A percentile compares a stretch with the other conserved stretches of the same genome.
Conservation (phyloP, 2,329 filamentous ascomycete species). For the Thelonectria blattea region DNA sequence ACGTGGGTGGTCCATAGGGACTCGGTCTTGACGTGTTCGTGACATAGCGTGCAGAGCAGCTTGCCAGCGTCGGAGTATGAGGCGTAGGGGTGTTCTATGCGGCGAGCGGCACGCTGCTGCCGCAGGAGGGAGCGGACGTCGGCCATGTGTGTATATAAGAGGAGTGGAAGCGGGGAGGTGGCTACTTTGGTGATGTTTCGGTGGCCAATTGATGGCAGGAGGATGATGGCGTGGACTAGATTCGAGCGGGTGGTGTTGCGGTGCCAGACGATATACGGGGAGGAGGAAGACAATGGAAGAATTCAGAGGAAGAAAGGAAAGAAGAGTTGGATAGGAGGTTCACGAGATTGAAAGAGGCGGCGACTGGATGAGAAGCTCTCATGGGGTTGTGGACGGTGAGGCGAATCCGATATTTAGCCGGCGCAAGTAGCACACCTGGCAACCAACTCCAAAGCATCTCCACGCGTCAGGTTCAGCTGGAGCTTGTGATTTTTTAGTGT, state of each 20-base stretch:
- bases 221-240: neutral
- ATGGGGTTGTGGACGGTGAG: conserved; percentile 1
- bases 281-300: neutral
- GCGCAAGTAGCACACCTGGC: conserved; percentile 29
- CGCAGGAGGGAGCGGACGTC: conserved; percentile 82
- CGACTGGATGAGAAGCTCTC: conserved; percentile 1
- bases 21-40: conserved; percentile 68
- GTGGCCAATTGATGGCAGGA: conserved; percentile 20
- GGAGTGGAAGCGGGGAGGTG: conserved; percentile 10
- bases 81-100: conserved; percentile 73
- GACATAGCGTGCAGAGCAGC: conserved; percentile 71
- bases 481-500: neutral
- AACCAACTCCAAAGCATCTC: neutral
- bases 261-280: conserved; percentile 6
- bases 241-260: neutral
- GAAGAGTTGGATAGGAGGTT: conserved; percentile 1
- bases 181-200: neutral
- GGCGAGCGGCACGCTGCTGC: conserved; percentile 75
- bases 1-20: conserved; percentile 70
- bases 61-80: conserved; percentile 71
- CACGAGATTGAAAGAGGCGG: neutral
- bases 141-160: conserved; percentile 60
- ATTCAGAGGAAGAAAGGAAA: neutral
- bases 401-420: conserved; percentile 39
- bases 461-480: neutral